These are phyloP conservation scores for Lumnitzera littorea DNA, from an alignment of 345 rosid genomes.

Conservation along the genomic window DNA sequence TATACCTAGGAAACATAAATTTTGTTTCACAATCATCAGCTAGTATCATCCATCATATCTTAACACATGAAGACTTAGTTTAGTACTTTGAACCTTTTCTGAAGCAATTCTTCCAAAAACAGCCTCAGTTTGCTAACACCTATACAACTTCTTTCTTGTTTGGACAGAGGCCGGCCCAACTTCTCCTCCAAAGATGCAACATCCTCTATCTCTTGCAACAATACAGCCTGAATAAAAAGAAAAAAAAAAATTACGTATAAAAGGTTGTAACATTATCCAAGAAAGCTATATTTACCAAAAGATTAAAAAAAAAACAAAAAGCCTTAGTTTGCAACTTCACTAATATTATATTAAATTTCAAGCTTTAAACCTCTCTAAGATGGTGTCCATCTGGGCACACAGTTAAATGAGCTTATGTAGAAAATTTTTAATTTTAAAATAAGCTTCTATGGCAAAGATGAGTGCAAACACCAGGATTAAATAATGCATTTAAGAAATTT, in stretches of 20 bases:
- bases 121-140: slow-evolving; percentile 84
- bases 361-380: no score
- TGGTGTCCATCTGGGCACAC: no score
- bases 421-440: no score
- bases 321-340: no score
- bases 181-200: slow-evolving; percentile 66
- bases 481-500: no score
- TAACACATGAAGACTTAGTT: background rate
- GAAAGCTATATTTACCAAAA: no score
- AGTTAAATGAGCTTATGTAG: no score
- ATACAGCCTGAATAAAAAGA: slow-evolving; percentile 43
- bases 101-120: slow-evolving; percentile 79
- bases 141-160: slow-evolving; percentile 71
- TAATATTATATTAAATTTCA: no score
- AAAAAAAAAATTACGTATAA: background rate
- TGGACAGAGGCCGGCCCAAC: slow-evolving; percentile 66
- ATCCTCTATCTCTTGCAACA: slow-evolving; percentile 68
- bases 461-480: no score
- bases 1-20: slow-evolving; percentile 46
- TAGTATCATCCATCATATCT: background rate
- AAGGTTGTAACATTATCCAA: background rate
- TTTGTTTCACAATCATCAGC: slow-evolving; percentile 13
- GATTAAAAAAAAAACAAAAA: no score
- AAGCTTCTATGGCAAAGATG: no score
- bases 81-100: slow-evolving; percentile 45